Evolutionary conservation across 2,329 filamentous ascomycete species (phyloP).

Genomic region (Aphanocladium album): DNA sequence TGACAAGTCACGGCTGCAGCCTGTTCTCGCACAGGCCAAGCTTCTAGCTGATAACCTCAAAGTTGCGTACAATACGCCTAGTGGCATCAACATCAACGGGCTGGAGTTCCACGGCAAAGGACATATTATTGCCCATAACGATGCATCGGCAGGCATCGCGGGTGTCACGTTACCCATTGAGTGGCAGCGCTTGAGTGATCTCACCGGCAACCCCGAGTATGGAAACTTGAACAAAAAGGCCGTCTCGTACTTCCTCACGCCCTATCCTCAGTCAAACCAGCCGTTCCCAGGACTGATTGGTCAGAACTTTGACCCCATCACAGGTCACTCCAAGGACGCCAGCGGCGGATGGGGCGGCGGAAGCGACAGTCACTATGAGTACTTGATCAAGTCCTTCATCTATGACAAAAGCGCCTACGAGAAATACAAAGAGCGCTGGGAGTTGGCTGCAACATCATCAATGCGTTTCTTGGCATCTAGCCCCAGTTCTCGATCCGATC

Average conservation of each 20-base stretch:
- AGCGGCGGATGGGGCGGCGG: constrained; percentile 69
- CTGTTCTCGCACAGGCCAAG: constrained; percentile 53
- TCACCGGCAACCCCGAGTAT: constrained; percentile 62
- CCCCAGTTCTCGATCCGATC: constrained; percentile 56
- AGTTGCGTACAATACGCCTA: constrained; percentile 67
- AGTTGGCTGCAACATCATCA: constrained; percentile 63
- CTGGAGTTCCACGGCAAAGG: constrained; percentile 29
- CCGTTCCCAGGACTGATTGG: constrained; percentile 73
- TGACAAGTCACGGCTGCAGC: constrained; percentile 22
- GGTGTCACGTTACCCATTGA: constrained; percentile 72
- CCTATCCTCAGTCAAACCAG: constrained; percentile 53
- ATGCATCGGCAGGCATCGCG: constrained; percentile 21
- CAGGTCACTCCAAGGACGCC: constrained; percentile 60
- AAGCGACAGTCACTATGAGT: constrained; percentile 75
- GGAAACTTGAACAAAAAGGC: constrained; percentile 58
- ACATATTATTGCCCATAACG: background rate
- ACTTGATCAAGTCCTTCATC: constrained; percentile 79
- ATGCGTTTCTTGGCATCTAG: constrained; percentile 64
- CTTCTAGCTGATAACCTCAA: constrained; percentile 65
- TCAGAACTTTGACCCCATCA: constrained; percentile 54
- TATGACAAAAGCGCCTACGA: constrained; percentile 63
- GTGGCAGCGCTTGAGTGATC: constrained; percentile 71
- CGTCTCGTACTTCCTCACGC: constrained; percentile 62
- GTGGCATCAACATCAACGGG: constrained; percentile 66
- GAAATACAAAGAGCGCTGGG: constrained; percentile 64